phyloP scores from a whole-genome alignment of 495 filamentous ascomycete genomes.

The Neurospora discreta region DNA sequence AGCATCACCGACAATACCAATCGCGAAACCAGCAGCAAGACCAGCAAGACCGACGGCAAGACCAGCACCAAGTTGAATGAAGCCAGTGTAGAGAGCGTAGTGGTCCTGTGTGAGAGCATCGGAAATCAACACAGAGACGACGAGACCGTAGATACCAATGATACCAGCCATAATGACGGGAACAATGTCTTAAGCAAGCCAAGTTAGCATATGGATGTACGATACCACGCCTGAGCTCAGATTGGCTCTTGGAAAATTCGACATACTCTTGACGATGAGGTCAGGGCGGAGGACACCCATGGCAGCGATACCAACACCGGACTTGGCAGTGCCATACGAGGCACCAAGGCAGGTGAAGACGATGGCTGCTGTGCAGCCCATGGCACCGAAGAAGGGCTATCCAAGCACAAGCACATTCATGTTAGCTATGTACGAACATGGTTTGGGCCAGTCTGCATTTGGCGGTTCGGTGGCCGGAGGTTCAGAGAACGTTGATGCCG shows the following conservation, averaged over 20 bases:
- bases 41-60: constrained; percentile 92
- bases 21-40: constrained; percentile 96
- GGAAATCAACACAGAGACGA: constrained; percentile 96
- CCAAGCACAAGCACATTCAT: constrained; percentile 4
- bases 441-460: not conserved
- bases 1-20: constrained; percentile 98
- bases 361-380: constrained; percentile 97
- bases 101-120: constrained; percentile 74
- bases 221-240: not conserved
- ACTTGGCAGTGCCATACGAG: constrained; percentile 98
- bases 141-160: constrained; percentile 99
- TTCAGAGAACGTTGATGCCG: not conserved
- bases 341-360: constrained; percentile 98
- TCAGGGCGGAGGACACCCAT: constrained; percentile 98
- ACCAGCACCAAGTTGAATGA: constrained; percentile 96
- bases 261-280: constrained; percentile 95
- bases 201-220: constrained; percentile 10
- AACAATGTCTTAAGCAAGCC: constrained; percentile 65
- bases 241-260: constrained; percentile 20
- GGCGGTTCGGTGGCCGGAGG: not conserved
- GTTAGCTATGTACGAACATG: not conserved
- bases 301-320: constrained; percentile 93
- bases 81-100: constrained; percentile 75
- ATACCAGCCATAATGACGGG: constrained; percentile 99
- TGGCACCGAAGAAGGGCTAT: constrained; percentile 97